Evolutionary conservation across 805 yeast species (phyloP), one percentile per base, ranked within the genome.

Genomic region (Candida multigemmis): DNA sequence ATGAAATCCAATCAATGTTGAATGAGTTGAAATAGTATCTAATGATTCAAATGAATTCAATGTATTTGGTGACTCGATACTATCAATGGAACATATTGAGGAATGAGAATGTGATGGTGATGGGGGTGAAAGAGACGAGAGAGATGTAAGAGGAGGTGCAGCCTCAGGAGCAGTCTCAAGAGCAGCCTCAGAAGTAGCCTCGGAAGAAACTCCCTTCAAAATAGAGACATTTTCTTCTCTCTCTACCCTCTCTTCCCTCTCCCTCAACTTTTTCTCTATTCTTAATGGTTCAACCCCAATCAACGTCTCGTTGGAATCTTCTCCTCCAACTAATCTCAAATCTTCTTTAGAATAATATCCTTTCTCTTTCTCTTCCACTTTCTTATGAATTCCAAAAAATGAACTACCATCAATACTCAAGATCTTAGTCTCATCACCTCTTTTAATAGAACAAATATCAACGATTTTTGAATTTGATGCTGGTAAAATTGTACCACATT

Each of bases 401-500:
- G 74, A 59, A 3, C 66, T 53, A 0, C 67, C 65, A 42, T 75
- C 82, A 24, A 75, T 58, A 29, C 75, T 68, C 12, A 74, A 35
- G 3, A 75, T 49, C 30, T 56, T 62, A 26, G 50, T 43, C 29
- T 53, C 58, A 13, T 49, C 50, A 21, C 33, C 39, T 10, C 46
- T 40, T 10, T 28, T 31, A 4, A 62, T 41, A 2, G 65, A 50
- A n/a, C 62, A 53, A 53, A 74, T 46, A 14, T 56, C 61, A 11
- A 69, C 51, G 11, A 75, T 67, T 8, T 58, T 53, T 19, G 65
- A 58, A 38, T 70, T 67, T 19, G 78, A 68, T 1, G 77, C 77
- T 0, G 77, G 77, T n/a, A 74, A 58, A n/a, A 61, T 33, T 0
- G 78, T 73, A 7, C 80, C 81, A 46, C 79, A 72, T 46, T 71